Evolutionary conservation across 805 yeast species (phyloP), one percentile per base, ranked within the genome.

Genomic region (Candida hispaniensis): DNA sequence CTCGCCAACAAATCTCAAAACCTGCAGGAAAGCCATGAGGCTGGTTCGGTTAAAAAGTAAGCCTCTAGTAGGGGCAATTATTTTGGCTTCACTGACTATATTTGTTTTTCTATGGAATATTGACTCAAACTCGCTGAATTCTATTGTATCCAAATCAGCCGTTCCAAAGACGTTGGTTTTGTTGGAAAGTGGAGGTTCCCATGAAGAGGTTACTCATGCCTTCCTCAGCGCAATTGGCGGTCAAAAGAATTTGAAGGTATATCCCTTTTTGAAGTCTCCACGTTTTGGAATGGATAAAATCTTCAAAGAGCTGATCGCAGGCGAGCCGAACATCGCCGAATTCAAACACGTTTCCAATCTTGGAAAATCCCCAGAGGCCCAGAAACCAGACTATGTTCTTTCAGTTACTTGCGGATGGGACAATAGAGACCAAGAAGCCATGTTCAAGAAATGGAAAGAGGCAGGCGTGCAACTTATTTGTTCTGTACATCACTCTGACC

Each of bases 181-280:
- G 36, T 14, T 32, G 36, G 36, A 32, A 18, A 12, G 17, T 13
- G 36, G 36, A 11, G 36, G 36, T 10, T 23, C 28, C 6, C 36
- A 32, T 11, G 36, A 32, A 25, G 36, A 32, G n/a, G 36, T 32
- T 6, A 32, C 36, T 1, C 23, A 27, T 4, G 36, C 36, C 3
- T 32, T 32, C 24, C 16, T 32, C 14, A 17, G 28, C 11, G 23
- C 36, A 18, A n/a, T n/a, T n/a, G n/a, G n/a, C n/a, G n/a, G n/a
- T n/a, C n/a, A n/a, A n/a, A n/a, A n/a, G n/a, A n/a, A n/a, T n/a
- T 23, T 32, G 22, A 28, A 23, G 17, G 12, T 32, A 21, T 32
- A 32, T 13, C 36, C 36, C 14, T 32, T 32, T 22, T 32, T 32
- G 22, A 32, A 32, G 18, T 28, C 18, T 6, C 28, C 24, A 11